Evolutionary conservation across 306 rosid species (phyloP).

Genomic region (Lablab purpureus): DNA sequence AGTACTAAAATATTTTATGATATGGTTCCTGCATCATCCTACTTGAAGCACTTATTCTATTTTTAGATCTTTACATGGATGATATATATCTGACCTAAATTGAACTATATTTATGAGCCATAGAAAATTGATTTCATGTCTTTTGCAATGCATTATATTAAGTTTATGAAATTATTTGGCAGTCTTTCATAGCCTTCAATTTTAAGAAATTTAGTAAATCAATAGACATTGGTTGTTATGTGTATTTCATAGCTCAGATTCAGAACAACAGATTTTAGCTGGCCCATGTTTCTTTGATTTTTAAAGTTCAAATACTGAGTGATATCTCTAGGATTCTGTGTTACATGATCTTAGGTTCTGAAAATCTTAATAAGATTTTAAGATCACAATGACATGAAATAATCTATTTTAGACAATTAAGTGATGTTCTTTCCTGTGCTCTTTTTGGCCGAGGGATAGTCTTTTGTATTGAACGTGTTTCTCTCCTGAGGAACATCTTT

Average conservation of each 20-base stretch:
- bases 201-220: not conserved
- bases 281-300: not conserved
- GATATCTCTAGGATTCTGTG: not conserved
- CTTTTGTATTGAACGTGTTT: not conserved
- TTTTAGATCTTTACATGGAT: not conserved
- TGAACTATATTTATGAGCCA: not conserved
- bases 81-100: not conserved
- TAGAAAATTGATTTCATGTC: constrained; percentile 5
- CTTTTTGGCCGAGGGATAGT: not conserved
- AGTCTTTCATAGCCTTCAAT: not conserved
- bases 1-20: not conserved
- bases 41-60: not conserved
- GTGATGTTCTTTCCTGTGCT: too few species aligned
- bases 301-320: not conserved
- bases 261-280: not conserved
- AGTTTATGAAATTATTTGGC: not conserved
- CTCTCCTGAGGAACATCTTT: not conserved
- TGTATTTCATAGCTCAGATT: not conserved
- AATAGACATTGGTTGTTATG: not conserved
- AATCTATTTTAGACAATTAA: not conserved
- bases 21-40: not conserved
- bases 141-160: not conserved
- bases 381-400: not conserved
- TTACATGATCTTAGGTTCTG: not conserved
- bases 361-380: not conserved